These are phyloP conservation scores for Lentinula lateritia DNA, from an alignment of 768 basidiomycete species.

Conservation along the genomic window DNA sequence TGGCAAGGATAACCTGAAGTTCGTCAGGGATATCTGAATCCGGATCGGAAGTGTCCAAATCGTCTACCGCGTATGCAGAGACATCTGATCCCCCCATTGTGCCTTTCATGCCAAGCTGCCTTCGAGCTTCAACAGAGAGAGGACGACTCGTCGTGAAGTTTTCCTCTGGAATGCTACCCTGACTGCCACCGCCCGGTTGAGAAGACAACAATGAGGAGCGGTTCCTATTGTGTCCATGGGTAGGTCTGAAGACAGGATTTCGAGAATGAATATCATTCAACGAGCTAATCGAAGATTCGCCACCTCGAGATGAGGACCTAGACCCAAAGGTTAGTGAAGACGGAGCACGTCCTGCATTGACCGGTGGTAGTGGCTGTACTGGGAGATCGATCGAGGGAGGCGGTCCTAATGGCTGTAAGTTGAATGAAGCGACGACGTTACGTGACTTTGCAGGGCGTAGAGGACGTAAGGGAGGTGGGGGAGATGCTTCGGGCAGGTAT, in stretches of 20 bases:
- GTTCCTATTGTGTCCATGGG: conserved; percentile 16
- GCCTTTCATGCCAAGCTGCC: conserved; percentile 56
- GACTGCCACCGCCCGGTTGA: not conserved
- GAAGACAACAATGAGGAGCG: conserved; percentile 16
- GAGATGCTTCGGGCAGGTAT: conserved; percentile 28
- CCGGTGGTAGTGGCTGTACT: not conserved
- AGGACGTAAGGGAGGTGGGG: conserved; percentile 32
- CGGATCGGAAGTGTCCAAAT: conserved; percentile 51
- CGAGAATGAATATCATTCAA: conserved; percentile 19
- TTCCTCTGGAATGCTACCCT: not conserved
- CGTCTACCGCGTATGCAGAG: conserved; percentile 36
- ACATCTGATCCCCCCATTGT: conserved; percentile 62
- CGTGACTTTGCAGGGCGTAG: conserved; percentile 30
- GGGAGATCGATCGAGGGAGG: conserved; percentile 5
- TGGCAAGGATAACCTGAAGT: conserved; percentile 54
- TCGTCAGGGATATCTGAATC: conserved; percentile 84
- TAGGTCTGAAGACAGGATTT: conserved; percentile 31
- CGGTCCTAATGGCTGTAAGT: conserved; percentile 4
- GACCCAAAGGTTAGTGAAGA: conserved; percentile 12
- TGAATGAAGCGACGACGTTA: not conserved
- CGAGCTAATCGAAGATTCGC: conserved; percentile 12
- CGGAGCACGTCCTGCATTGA: conserved; percentile 1
- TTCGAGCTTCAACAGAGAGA: conserved; percentile 45
- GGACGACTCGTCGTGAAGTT: conserved; percentile 20
- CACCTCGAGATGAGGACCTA: conserved; percentile 26